Percentiles rank a stretch among this genome's conserved stretches.
Conservation (phyloP, 2,329 filamentous ascomycete genomes). For the Bipolaris victoriae region DNA sequence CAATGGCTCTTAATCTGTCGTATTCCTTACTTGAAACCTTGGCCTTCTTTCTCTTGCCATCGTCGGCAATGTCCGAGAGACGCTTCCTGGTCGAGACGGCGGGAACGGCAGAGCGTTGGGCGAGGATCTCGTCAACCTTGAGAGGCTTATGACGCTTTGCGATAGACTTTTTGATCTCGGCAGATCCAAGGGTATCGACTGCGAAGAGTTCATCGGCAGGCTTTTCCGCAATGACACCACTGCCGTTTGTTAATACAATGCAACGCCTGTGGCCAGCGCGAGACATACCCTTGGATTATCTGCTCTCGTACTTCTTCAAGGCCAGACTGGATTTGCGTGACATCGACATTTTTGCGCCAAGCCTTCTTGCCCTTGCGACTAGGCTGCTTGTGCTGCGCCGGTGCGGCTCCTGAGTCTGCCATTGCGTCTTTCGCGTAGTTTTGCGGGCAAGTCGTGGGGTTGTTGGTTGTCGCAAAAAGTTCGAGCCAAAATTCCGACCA, state of each 20-base stretch:
- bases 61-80: conserved; percentile 71
- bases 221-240: conserved; percentile 85
- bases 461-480: conserved; percentile 23
- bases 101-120: conserved; percentile 79
- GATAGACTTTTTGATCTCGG: conserved; percentile 67
- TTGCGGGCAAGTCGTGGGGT: conserved; percentile 14
- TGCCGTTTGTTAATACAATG: conserved; percentile 47
- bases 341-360: conserved; percentile 97
- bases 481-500: conserved; percentile 22
- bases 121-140: conserved; percentile 90
- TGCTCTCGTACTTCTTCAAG: conserved; percentile 85
- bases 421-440: conserved; percentile 19
- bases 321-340: conserved; percentile 82
- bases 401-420: conserved; percentile 58
- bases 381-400: conserved; percentile 82
- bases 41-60: conserved; percentile 72
- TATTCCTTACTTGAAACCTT: conserved; percentile 88
- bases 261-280: neutral
- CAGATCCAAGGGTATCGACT: conserved; percentile 76
- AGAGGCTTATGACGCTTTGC: conserved; percentile 76
- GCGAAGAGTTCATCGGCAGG: conserved; percentile 82
- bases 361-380: conserved; percentile 98
- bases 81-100: conserved; percentile 82
- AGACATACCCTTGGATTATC: conserved; percentile 80
- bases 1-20: conserved; percentile 75